phyloP scores from a whole-genome alignment of 768 basidiomycete genomes.

The Hericium coralloides region DNA sequence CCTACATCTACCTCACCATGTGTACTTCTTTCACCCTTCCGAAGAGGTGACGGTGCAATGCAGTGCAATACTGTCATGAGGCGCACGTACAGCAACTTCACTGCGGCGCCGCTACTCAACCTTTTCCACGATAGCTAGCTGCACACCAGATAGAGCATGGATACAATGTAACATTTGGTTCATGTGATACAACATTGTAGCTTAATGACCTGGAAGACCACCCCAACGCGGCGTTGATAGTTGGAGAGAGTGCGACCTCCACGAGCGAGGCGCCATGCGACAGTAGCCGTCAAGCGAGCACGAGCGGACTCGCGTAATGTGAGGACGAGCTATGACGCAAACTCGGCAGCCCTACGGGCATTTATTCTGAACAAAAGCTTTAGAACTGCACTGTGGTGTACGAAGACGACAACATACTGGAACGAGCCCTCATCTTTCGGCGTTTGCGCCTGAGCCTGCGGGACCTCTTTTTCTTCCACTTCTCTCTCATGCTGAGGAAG shows the following conservation, averaged over 20 bases:
- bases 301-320: neutral
- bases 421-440: slow-evolving; percentile 94
- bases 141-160: neutral
- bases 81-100: slow-evolving; percentile 18
- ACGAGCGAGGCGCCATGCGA: slow-evolving; percentile 6
- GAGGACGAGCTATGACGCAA: slow-evolving; percentile 4
- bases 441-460: slow-evolving; percentile 89
- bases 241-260: slow-evolving; percentile 5
- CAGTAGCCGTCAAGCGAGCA: neutral
- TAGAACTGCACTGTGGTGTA: neutral
- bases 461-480: slow-evolving; percentile 96
- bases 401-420: slow-evolving; percentile 50
- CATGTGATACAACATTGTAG: slow-evolving; percentile 7
- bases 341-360: slow-evolving; percentile 7
- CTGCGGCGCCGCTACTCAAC: neutral
- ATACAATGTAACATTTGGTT: slow-evolving; percentile 1
- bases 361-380: slow-evolving; percentile 26
- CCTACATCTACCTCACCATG: no score
- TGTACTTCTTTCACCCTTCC: no score
- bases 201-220: slow-evolving; percentile 10
- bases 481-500: slow-evolving; percentile 75
- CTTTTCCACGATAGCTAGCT: neutral
- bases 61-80: no score
- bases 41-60: no score
- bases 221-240: slow-evolving; percentile 14